phyloP scores from a whole-genome alignment of 2,329 filamentous ascomycete species.

The Cladorrhinum sp. region DNA sequence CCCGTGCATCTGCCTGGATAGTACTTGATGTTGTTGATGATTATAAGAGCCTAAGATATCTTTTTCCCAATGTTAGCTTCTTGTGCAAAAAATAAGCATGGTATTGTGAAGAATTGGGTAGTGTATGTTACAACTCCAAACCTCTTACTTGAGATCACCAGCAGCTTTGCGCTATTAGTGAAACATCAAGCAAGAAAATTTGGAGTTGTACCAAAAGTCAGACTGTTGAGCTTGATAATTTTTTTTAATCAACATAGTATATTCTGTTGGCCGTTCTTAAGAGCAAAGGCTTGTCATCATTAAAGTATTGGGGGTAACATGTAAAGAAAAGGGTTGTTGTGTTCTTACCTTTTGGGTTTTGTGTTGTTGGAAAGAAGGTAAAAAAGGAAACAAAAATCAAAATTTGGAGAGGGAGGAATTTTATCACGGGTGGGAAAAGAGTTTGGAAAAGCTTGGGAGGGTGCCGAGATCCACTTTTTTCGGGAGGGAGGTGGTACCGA shows the following conservation, averaged over 20 bases:
- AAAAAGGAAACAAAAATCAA: constrained; percentile 11
- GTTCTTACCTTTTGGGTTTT: constrained; percentile 1
- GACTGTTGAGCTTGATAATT: constrained; percentile 65
- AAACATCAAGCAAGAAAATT: constrained; percentile 8
- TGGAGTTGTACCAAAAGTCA: constrained; percentile 38
- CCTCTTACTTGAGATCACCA: no score
- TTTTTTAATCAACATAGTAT: constrained; percentile 51
- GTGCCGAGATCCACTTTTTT: no score
- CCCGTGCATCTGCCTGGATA: no score
- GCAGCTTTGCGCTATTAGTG: no score
- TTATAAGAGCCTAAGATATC: no score
- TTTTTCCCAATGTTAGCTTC: constrained; percentile 14
- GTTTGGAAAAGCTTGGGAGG: no score
- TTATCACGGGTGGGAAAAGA: not conserved
- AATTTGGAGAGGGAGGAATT: not conserved
- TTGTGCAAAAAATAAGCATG: not conserved
- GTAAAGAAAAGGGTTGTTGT: constrained; percentile 13
- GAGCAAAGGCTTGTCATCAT: constrained; percentile 55
- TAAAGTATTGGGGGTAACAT: constrained; percentile 14
- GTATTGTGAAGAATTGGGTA: no score
- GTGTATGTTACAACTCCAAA: not conserved
- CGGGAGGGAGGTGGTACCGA: no score
- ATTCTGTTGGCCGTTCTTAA: constrained; percentile 69
- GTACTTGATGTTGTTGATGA: no score
- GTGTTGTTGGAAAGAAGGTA: not conserved